Conservation (phyloP, 1,284 basidiomycete species). For the Cutaneotrichosporon dermatis region DNA sequence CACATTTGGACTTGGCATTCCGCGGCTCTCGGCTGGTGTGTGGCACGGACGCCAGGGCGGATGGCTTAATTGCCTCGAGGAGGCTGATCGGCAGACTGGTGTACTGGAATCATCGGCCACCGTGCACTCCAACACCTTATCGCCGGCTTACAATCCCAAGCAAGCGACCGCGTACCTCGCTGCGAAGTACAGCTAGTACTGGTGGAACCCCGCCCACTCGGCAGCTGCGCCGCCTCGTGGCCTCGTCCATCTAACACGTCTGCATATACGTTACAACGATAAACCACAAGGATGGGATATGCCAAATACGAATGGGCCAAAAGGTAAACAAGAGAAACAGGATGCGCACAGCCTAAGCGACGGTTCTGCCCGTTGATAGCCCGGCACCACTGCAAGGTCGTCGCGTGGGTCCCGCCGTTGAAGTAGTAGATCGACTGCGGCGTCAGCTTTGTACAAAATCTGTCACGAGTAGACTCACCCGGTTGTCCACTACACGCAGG, state of each 20-base stretch:
- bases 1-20: too few relatives aligned
- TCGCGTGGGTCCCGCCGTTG: constrained; percentile 72
- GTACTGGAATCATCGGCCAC: too few relatives aligned
- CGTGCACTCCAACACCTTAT: too few relatives aligned
- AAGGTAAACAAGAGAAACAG: neutral
- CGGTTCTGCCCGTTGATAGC: constrained; percentile 42
- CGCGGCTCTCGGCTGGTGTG: too few relatives aligned
- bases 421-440: constrained; percentile 78
- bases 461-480: constrained; percentile 55
- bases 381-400: constrained; percentile 77
- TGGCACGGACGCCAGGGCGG: too few relatives aligned
- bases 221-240: too few relatives aligned
- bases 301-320: neutral
- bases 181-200: too few relatives aligned
- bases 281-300: neutral
- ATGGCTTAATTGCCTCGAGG: too few relatives aligned
- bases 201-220: too few relatives aligned
- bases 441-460: constrained; percentile 31
- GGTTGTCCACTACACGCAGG: constrained; percentile 49
- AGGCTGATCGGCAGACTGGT: too few relatives aligned
- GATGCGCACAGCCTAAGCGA: constrained; percentile 1
- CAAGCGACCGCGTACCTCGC: too few relatives aligned
- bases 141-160: too few relatives aligned
- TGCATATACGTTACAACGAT: constrained; percentile 6
- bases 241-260: neutral